Base-by-base conservation (phyloP, 2,329 filamentous ascomycete genomes). In the Geosmithia morbida region DNA sequence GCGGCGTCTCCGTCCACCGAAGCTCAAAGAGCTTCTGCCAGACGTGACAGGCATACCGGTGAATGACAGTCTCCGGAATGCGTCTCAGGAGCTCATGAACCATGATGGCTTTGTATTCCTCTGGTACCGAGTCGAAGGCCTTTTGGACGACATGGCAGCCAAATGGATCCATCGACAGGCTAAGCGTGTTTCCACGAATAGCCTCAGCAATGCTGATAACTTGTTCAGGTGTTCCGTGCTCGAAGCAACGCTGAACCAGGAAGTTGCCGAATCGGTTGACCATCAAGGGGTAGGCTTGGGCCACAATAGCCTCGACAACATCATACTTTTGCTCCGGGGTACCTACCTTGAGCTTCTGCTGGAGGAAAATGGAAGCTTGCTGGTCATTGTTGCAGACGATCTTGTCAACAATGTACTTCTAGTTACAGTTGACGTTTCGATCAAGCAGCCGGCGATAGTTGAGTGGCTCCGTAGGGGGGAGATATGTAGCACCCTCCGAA, bases 11-110 rank as follows among this genome's bases (percentile, higher is more conserved):
- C 52, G 82, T 87, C 92, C 92, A 98, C 59, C 92, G 84, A 55
- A 98, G 78, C 65, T 98, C 92, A 62, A 98, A 98, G 26, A 98
- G 78, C 71, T 98, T 98, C 70, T 98, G 92, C 92, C 92, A 98
- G 52, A 98, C 92, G 64, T 98, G 92, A 59, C 92, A 98, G 50
- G 92, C 92, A 66, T 98, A 98, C 55, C 94, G 85, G 66, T 98
- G 94, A 60, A 98, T 92, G 53, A 98, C 89, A 2, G 92, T 98
- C 66, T 98, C 90, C 0, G 90, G 92, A 53, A 98, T 98, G 48
- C 88, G 83, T 51, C 88, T 87, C 49, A 98, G 79, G 22, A 98
- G 75, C 61, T 98, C 92, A 60, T 94, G 87, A n/a, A 98, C 92
- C 89, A 98, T 97, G 61, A 92, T 83, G 13, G 88, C 87, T 67